phyloP scores from a whole-genome alignment of 768 basidiomycete genomes.

The Naganishia vaughanmartiniae region DNA sequence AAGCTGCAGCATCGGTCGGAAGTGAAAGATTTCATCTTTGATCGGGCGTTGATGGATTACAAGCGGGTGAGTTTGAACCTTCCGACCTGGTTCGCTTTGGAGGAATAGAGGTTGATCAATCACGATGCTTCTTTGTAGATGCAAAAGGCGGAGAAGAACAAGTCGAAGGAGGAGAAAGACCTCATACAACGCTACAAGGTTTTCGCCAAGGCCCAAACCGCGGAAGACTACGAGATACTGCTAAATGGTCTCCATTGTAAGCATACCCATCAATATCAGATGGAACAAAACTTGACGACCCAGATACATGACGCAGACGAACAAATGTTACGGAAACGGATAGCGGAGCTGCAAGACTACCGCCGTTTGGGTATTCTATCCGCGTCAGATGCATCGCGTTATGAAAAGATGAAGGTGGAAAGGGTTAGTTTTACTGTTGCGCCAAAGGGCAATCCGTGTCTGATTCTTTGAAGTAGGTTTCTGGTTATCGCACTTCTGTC shows the following conservation, averaged over 20 bases:
- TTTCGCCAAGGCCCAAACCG: slow-evolving; percentile 84
- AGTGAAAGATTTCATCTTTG: slow-evolving; percentile 83
- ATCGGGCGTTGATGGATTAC: slow-evolving; percentile 84
- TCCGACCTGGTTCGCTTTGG: neutral
- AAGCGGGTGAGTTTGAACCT: slow-evolving; percentile 69
- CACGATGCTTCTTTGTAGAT: slow-evolving; percentile 58
- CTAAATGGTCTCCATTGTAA: slow-evolving; percentile 84
- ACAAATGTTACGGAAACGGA: slow-evolving; percentile 76
- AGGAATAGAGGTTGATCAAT: neutral
- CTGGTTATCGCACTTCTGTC: neutral
- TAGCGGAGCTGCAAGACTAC: slow-evolving; percentile 86
- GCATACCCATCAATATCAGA: slow-evolving; percentile 41
- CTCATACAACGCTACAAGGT: slow-evolving; percentile 83
- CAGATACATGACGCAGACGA: slow-evolving; percentile 63
- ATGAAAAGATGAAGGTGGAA: slow-evolving; percentile 69
- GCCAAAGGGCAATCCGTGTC: neutral
- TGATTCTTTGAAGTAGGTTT: neutral
- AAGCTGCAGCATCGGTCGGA: slow-evolving; percentile 80
- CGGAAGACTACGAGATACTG: slow-evolving; percentile 85
- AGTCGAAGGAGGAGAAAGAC: slow-evolving; percentile 85
- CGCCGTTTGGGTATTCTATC: slow-evolving; percentile 80
- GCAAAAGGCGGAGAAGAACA: slow-evolving; percentile 85
- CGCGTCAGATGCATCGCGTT: slow-evolving; percentile 84
- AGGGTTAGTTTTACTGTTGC: slow-evolving; percentile 59
- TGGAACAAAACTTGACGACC: neutral